Evolutionary conservation across 805 yeast species (phyloP).

Genomic region (Dipodascus albidus): DNA sequence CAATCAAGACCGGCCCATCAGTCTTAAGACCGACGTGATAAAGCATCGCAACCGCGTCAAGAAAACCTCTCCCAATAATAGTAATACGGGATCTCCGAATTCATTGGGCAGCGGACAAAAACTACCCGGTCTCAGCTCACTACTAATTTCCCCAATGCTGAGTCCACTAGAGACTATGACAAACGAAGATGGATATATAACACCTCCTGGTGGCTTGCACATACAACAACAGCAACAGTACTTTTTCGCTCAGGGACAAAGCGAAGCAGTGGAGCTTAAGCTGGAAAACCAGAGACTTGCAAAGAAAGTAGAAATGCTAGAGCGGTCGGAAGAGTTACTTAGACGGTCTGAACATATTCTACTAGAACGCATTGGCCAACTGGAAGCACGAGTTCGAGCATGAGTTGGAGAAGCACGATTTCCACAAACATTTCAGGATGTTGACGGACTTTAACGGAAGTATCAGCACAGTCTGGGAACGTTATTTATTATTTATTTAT

Average conservation of each 20-base stretch:
- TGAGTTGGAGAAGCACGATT: neutral
- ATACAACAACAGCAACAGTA: neutral
- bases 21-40: conserved; percentile 84
- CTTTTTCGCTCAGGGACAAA: neutral
- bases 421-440: no score
- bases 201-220: neutral
- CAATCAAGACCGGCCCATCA: conserved; percentile 81
- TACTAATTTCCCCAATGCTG: neutral
- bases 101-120: neutral
- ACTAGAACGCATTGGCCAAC: neutral
- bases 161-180: neutral
- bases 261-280: neutral
- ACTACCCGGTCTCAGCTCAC: conserved; percentile 1
- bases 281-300: neutral
- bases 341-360: neutral
- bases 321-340: neutral
- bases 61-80: neutral
- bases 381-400: neutral
- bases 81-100: neutral
- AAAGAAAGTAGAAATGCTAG: neutral
- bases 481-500: no score
- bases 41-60: conserved; percentile 66
- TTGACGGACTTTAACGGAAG: no score
- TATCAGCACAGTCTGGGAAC: no score
- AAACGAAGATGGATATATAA: neutral